A percentile compares a stretch with the other conserved stretches of the same genome.
These are phyloP conservation scores for Kockiozyma suomiensis DNA, from an alignment of 805 yeast species.

Conservation along the genomic window DNA sequence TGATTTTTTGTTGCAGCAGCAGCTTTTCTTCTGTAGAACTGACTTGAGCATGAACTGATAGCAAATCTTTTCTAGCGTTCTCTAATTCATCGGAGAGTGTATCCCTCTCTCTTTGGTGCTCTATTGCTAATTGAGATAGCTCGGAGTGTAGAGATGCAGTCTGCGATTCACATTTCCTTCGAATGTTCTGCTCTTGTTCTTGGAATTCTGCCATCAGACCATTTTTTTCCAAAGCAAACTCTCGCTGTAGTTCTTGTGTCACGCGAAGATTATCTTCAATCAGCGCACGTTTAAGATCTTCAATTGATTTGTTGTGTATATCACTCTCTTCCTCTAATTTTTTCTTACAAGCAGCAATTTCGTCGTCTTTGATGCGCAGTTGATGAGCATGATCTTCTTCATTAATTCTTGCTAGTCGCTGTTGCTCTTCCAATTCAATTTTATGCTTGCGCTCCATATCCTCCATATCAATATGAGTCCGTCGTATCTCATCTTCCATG, in stretches of 20 bases:
- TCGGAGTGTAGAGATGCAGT: constrained; percentile 35
- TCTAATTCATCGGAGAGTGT: too few relatives aligned
- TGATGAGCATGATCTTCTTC: constrained; percentile 30
- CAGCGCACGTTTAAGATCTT: neutral
- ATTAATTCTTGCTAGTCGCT: constrained; percentile 40
- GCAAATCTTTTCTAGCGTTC: constrained; percentile 3
- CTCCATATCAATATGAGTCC: constrained; percentile 44
- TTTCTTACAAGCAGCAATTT: neutral
- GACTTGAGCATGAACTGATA: neutral
- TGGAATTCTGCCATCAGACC: constrained; percentile 37
- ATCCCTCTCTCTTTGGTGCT: too few relatives aligned
- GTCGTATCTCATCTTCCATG: constrained; percentile 40
- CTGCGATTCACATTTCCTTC: constrained; percentile 8
- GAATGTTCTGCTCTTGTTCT: neutral
- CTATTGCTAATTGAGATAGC: neutral
- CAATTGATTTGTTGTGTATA: neutral
- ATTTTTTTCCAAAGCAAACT: constrained; percentile 37
- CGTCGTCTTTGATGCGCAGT: neutral
- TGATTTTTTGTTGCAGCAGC: constrained; percentile 37
- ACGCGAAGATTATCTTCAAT: neutral
- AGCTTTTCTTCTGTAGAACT: constrained; percentile 30
- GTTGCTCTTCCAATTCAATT: constrained; percentile 41
- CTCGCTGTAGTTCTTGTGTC: neutral
- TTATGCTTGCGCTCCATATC: constrained; percentile 45
- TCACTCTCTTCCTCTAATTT: neutral